These are phyloP conservation scores for Myxozyma vanderwaltii DNA, from an alignment of 805 yeast genomes.

Conservation along the genomic window DNA sequence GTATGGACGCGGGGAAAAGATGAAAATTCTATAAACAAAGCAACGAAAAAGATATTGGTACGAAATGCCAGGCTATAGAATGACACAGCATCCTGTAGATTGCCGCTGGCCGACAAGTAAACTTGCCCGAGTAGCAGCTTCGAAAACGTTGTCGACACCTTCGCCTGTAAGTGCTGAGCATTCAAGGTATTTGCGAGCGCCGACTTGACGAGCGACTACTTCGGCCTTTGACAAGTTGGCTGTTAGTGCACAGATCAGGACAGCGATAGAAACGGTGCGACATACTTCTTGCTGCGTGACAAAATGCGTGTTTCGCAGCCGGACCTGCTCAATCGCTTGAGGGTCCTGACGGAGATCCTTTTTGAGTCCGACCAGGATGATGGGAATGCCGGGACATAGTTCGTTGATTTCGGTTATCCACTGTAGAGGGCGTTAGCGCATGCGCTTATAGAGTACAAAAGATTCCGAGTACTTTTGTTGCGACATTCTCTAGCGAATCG, in stretches of 20 bases:
- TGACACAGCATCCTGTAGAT: slow-evolving; percentile 49
- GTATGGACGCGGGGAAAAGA: neutral
- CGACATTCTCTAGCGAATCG: slow-evolving; percentile 81
- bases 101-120: slow-evolving; percentile 57
- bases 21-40: neutral
- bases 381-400: slow-evolving; percentile 80
- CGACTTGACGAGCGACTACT: slow-evolving; percentile 70
- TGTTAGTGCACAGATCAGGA: neutral
- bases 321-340: slow-evolving; percentile 43
- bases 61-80: slow-evolving; percentile 34
- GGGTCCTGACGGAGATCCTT: slow-evolving; percentile 67
- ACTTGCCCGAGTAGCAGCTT: slow-evolving; percentile 84
- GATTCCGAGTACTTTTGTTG: slow-evolving; percentile 51
- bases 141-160: slow-evolving; percentile 93
- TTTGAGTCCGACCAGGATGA: slow-evolving; percentile 78
- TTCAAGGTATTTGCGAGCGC: slow-evolving; percentile 81
- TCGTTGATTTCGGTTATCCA: slow-evolving; percentile 84
- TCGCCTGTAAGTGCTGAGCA: slow-evolving; percentile 92
- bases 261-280: neutral
- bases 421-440: slow-evolving; percentile 33
- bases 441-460: too few relatives aligned
- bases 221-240: slow-evolving; percentile 57
- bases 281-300: slow-evolving; percentile 38
- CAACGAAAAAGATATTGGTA: neutral
- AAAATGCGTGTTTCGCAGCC: slow-evolving; percentile 54